Conservation (phyloP, 495 filamentous ascomycete genomes). For the Talaromyces borbonicus region DNA sequence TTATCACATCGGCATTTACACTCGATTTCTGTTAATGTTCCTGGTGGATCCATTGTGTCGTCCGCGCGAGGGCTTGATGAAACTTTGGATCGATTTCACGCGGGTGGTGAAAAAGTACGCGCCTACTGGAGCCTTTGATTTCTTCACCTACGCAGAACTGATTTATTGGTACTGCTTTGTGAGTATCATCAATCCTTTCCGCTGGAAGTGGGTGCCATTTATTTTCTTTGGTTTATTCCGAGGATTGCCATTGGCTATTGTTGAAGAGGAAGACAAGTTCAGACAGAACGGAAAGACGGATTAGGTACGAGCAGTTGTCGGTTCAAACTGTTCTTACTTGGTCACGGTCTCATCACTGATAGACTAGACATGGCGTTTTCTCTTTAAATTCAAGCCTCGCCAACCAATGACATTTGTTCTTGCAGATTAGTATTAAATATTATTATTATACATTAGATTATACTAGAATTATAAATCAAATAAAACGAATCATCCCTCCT, state of each 20-base stretch:
- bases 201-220: constrained; percentile 66
- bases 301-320: not conserved
- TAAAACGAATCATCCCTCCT: no score
- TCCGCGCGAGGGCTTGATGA: constrained; percentile 65
- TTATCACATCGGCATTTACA: constrained; percentile 86
- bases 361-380: no score
- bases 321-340: no score
- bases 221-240: constrained; percentile 68
- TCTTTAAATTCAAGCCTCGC: not conserved
- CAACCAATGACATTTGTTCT: not conserved
- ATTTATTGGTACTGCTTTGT: constrained; percentile 79
- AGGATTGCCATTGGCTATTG: constrained; percentile 53
- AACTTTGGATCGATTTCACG: constrained; percentile 80
- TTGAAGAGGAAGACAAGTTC: constrained; percentile 51
- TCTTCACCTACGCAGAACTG: constrained; percentile 80
- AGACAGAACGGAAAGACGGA: constrained; percentile 10
- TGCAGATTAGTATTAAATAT: not conserved
- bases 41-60: constrained; percentile 66
- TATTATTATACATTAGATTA: constrained; percentile 1
- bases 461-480: no score
- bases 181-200: constrained; percentile 70
- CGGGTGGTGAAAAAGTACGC: constrained; percentile 56
- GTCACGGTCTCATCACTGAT: no score
- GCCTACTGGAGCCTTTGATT: constrained; percentile 68
- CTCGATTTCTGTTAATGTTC: constrained; percentile 76